Evolutionary conservation across 257 asterid species (phyloP).

Genomic region (Fraxinus pennsylvanica): DNA sequence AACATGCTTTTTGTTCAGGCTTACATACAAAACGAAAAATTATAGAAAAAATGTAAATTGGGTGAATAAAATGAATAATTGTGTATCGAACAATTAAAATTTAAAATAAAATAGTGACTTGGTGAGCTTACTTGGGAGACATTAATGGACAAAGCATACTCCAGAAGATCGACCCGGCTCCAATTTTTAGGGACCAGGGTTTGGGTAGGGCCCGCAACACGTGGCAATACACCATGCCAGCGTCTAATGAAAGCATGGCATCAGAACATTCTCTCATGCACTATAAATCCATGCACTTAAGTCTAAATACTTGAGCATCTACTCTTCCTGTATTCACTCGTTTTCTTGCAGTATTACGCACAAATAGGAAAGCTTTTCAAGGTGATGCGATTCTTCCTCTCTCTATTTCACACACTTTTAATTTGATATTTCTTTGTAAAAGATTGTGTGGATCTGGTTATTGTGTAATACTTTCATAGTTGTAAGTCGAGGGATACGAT

Average conservation of each 20-base stretch:
- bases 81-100: too few species aligned
- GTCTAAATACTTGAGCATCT: neutral
- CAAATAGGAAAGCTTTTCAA: conserved; percentile 20
- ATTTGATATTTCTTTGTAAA: neutral
- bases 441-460: conserved; percentile 14
- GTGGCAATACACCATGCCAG: conserved; percentile 12
- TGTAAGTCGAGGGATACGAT: conserved; percentile 19
- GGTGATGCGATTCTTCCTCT: conserved; percentile 24
- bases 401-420: neutral
- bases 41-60: too few species aligned
- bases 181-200: too few species aligned
- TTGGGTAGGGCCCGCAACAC: neutral
- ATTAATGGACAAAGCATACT: too few species aligned
- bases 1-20: too few species aligned
- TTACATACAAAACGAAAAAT: too few species aligned
- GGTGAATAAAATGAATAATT: too few species aligned
- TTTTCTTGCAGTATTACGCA: neutral
- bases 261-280: neutral
- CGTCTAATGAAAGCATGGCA: conserved; percentile 63
- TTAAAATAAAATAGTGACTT: too few species aligned
- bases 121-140: too few species aligned
- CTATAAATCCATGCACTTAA: conserved; percentile 12
- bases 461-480: neutral
- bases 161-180: too few species aligned
- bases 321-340: conserved; percentile 20